Base-by-base conservation (phyloP, 2,329 filamentous ascomycete species). In the Triangularia verruculosa region DNA sequence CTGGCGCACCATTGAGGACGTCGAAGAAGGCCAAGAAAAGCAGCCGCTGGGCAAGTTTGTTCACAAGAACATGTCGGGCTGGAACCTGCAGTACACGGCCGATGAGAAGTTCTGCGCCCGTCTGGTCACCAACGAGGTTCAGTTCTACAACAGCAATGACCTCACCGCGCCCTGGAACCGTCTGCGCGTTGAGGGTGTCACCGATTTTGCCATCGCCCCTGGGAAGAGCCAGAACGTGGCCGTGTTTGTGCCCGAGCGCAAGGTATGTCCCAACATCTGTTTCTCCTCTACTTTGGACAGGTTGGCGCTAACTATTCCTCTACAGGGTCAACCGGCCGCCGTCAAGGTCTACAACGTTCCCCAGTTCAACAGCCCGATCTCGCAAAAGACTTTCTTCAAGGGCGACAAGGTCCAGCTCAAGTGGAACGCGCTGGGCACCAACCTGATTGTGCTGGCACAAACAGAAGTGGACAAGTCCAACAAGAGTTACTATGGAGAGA, bases 401-500 rank as follows among this genome's bases (percentile, higher is more conserved):
- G 93, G 93, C 68, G 95, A 99, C 82, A 98, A 98, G 82, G 94
- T 99, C 56, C 93, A 97, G 78, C 82, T 99, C 74, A 97, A 97
- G 82, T 99, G 95, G 95, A 99, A 99, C 79, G 86, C 89, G 70
- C 83, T 92, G 66, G 95, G 95, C 60, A 97, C 93, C 39, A 94
- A 89, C 75, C 79, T 98, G 74, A 90, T 99, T 73, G 94, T 98
- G 69, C 86, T 99, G 72, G 94, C 95, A 62, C 93, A 98, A 81
- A 99, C 95, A 30, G 95, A 99, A 67, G 95, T 98, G 61, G 95
- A 99, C 79, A 96, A 95, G 81, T 93, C 93, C 64, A 96, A 96
- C 78, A 98, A 98, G 87, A 97, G 92, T 79, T 99, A 99, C 81
- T 99, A 99, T 72, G 95, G 95, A 74, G 95, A 99, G 81, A 98